phyloP scores from a whole-genome alignment of 805 yeast species.

The Teunomyces kruisii region DNA sequence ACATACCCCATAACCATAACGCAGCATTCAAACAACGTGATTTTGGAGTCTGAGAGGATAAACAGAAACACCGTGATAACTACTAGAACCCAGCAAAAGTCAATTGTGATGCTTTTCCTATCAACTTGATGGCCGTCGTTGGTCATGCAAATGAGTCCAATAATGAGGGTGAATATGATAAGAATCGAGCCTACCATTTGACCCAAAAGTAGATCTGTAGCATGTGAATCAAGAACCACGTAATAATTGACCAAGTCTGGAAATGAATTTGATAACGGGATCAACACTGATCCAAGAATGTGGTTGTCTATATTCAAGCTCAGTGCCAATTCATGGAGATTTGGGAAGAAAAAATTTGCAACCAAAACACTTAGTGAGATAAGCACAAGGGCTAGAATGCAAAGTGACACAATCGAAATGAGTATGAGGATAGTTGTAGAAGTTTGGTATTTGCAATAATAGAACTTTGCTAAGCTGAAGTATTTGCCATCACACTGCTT shows the following conservation, averaged over 20 bases:
- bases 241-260: conserved; percentile 40
- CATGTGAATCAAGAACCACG: conserved; percentile 24
- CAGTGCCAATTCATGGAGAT: conserved; percentile 27
- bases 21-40: conserved; percentile 31
- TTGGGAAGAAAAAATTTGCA: conserved; percentile 32
- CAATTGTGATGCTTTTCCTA: conserved; percentile 19
- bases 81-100: conserved; percentile 30
- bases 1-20: conserved; percentile 24
- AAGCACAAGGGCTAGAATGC: conserved; percentile 13
- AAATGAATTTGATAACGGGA: conserved; percentile 37
- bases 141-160: conserved; percentile 30
- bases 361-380: conserved; percentile 33
- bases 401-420: conserved; percentile 11
- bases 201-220: conserved; percentile 36
- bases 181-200: conserved; percentile 37
- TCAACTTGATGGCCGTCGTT: conserved; percentile 23
- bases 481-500: conserved; percentile 21
- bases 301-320: conserved; percentile 24
- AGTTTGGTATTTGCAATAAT: conserved; percentile 26
- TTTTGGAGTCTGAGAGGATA: conserved; percentile 33
- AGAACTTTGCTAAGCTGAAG: conserved; percentile 26
- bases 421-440: conserved; percentile 9
- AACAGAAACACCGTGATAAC: conserved; percentile 25
- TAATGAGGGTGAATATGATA: conserved; percentile 31
- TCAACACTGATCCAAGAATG: conserved; percentile 30